Conservation (phyloP, 257 asterid species). For the Lycium barbarum region DNA sequence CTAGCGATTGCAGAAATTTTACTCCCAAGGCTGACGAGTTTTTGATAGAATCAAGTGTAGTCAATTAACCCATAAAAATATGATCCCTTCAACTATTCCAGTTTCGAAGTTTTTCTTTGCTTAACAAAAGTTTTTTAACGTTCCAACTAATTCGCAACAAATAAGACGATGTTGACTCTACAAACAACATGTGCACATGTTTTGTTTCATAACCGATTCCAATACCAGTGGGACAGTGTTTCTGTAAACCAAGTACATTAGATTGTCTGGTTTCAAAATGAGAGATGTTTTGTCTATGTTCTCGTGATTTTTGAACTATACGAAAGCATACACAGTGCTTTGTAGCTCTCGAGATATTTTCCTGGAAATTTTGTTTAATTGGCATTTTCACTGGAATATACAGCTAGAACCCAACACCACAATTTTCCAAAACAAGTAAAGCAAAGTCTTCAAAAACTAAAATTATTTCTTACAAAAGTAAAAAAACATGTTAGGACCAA, state of each 20-base stretch:
- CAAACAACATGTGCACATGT: conserved; percentile 7
- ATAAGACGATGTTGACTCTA: not conserved
- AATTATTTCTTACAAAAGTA: too few relatives aligned
- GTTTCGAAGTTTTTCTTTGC: not conserved
- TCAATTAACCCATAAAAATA: not conserved
- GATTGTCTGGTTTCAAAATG: not conserved
- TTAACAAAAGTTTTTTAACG: not conserved
- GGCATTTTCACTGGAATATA: too few relatives aligned
- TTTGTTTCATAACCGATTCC: not conserved
- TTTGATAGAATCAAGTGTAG: not conserved
- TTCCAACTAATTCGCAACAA: not conserved
- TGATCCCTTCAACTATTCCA: not conserved
- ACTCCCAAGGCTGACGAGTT: not conserved
- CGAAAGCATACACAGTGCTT: not conserved
- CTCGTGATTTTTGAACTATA: not conserved
- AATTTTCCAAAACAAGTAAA: too few relatives aligned
- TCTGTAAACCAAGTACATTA: not conserved
- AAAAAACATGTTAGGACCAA: too few relatives aligned
- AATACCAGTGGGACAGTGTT: not conserved
- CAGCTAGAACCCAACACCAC: too few relatives aligned
- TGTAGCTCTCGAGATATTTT: not conserved
- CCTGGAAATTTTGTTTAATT: not conserved
- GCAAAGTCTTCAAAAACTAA: too few relatives aligned
- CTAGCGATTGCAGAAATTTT: not conserved
- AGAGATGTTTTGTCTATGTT: not conserved